Base-by-base conservation (phyloP, 352 stramenopile species). In the Blastocystis hominis region DNA sequence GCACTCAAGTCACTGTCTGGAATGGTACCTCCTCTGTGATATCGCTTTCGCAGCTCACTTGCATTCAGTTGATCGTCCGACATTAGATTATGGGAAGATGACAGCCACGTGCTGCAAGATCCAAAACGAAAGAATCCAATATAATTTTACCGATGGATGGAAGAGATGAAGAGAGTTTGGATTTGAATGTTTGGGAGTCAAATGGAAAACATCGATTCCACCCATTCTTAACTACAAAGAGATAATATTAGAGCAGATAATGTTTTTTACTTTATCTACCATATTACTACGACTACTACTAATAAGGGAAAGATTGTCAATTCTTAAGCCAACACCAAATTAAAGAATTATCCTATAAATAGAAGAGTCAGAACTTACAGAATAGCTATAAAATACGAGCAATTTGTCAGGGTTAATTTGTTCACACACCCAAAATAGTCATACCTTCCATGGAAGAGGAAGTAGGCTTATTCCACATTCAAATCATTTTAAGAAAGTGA, bases 1-100 rank as follows among this genome's bases (percentile, higher is more conserved):
- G 77, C 77, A n/a, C 24, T 78, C 40, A 87, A 59, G 64, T 87
- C 66, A 44, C 38, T 63, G 54, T 87, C 77, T 20, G 77, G 77
- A 75, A 87, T 50, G 44, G 38, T 78, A 38, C 77, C 77, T n/a
- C 77, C 77, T 6, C 70, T 9, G 40, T 87, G 77, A 30, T 87
- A 87, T 61, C 77, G 62, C 15, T 78, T 40, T 78, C 77, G n/a
- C 10, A 87, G 54, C 50, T 87, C 77, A 34, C 55, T 68, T 24
- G 77, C 77, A 64, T 59, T 76, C 20, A 87, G 55, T 56, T 30
- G 20, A 7, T 87, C 77, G 55, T 87, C 77, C 36, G 53, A 44
- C 77, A 87, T 87, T 9, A 36, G 10, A 30, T 42, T 15, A 30
- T 3, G 6, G 36, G n/a, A 84, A 24, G 13, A 34, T 59, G 47